Base-by-base conservation (phyloP, 2,329 filamentous ascomycete species). In the Beauveria brongniartii region DNA sequence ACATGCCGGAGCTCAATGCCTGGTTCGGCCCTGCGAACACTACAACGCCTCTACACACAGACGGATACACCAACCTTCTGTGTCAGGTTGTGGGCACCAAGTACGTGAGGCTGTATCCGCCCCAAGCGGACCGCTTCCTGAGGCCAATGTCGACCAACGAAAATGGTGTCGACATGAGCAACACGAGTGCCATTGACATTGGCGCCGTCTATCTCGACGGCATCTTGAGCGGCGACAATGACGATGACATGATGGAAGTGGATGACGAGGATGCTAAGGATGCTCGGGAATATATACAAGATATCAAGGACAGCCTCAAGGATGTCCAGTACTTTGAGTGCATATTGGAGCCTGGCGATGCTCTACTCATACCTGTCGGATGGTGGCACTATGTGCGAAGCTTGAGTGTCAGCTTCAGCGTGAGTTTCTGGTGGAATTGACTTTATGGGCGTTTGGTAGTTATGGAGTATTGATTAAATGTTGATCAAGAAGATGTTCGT, bases 311-410 rank as follows among this genome's bases (percentile, higher is more conserved):
- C 68, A 74, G 74, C 0, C 90, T 95, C 65, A 72, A 72, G 54
- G 72, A 79, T 0, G 79, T 89, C 1, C 77, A 82, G 59, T 59
- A 43, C 69, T 75, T 89, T 40, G 94, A 99, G 69, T 87, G 87
- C 61, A 81, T 97, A 1, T 75, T 99, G 6, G 84, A 82, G 34
- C 88, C 89, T 1, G 94, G 93, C 0, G 92, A 99, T 58, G 89
- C 86, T 65, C 71, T 99, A 58, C 94, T 96, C 71, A 90, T 99
- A 58, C 94, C 94, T 0, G 81, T 91, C 5, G 94, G 93, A 0
- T 99, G 94, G 93, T 99, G 94, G 94, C 94, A 99, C 77, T 97
- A 97, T 73, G 90, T 97, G 3, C 81, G 90, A 63, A 91, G 91
- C 55, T 71, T 97, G 68, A 91, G 85, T 61, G 84, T 90, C 22